Conservation (phyloP, 2,329 filamentous ascomycete species). For the Aschersonia sp. region DNA sequence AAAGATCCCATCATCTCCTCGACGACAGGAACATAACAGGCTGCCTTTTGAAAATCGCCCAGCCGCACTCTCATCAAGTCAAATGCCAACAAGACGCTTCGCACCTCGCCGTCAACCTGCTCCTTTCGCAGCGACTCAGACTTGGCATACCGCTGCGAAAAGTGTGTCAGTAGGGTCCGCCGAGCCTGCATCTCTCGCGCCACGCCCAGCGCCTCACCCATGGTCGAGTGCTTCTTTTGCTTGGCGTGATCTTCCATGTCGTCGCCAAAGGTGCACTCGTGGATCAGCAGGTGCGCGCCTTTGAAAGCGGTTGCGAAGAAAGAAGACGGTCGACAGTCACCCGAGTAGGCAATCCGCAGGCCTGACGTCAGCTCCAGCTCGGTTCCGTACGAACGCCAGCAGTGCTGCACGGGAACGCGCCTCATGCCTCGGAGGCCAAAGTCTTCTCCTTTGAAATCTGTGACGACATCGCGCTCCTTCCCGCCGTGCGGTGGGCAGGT, state of each 20-base stretch:
- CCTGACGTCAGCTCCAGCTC: slow-evolving; percentile 64
- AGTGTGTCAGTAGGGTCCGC: slow-evolving; percentile 78
- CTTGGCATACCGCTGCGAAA: slow-evolving; percentile 86
- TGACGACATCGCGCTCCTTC: slow-evolving; percentile 14
- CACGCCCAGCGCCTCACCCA: slow-evolving; percentile 68
- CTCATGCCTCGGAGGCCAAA: slow-evolving; percentile 54
- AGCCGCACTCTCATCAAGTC: slow-evolving; percentile 65
- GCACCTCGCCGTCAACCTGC: slow-evolving; percentile 19
- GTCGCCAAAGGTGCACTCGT: slow-evolving; percentile 94
- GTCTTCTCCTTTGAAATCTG: slow-evolving; percentile 26
- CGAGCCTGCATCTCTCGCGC: slow-evolving; percentile 66
- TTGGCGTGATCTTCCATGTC: slow-evolving; percentile 62
- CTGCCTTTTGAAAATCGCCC: slow-evolving; percentile 53
- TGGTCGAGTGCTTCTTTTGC: slow-evolving; percentile 84
- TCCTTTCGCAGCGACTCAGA: slow-evolving; percentile 14
- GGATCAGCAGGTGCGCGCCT: slow-evolving; percentile 70
- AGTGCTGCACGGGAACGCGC: slow-evolving; percentile 60
- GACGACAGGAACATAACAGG: slow-evolving; percentile 45
- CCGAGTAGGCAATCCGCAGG: slow-evolving; percentile 84
- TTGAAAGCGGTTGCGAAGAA: slow-evolving; percentile 56
- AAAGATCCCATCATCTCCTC: slow-evolving; percentile 31
- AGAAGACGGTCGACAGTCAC: slow-evolving; percentile 72
- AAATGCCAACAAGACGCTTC: slow-evolving; percentile 52
- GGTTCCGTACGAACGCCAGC: slow-evolving; percentile 60
- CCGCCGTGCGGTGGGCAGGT: slow-evolving; percentile 10